Conservation (phyloP, 441 rosid genomes). For the Corymbia calophylla region DNA sequence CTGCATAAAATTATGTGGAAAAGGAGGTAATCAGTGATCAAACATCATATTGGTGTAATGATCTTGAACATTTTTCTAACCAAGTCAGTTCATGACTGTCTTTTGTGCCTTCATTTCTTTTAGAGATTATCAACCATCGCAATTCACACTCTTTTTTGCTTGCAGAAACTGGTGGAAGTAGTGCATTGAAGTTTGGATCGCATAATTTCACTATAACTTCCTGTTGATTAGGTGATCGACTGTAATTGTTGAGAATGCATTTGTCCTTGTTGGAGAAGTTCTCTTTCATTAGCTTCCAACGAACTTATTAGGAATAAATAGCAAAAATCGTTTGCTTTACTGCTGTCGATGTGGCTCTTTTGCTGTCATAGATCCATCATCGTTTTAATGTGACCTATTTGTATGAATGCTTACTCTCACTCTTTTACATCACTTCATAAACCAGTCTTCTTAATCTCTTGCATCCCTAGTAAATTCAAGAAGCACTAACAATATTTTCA, state of each 20-base stretch:
- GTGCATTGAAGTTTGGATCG: slow-evolving; percentile 35
- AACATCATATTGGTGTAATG: not conserved
- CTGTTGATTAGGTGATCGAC: slow-evolving; percentile 24
- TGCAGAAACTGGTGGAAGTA: slow-evolving; percentile 46
- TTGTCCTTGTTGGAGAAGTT: slow-evolving; percentile 8
- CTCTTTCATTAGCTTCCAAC: slow-evolving; percentile 9
- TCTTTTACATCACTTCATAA: not conserved
- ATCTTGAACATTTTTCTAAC: not conserved
- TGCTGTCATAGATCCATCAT: not conserved
- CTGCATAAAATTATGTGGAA: not conserved
- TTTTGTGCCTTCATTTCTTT: not conserved
- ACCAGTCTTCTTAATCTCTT: not conserved
- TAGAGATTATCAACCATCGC: not conserved
- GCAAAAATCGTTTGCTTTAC: not conserved
- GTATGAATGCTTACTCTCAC: not conserved
- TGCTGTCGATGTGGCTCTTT: not conserved
- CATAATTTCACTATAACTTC: slow-evolving; percentile 1
- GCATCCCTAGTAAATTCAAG: not conserved
- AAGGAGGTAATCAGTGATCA: not conserved
- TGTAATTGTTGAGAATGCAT: not conserved
- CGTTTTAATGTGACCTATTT: not conserved
- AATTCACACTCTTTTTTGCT: not conserved
- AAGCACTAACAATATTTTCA: no score
- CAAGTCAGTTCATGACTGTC: not conserved
- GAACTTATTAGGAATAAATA: not conserved